phyloP scores from a whole-genome alignment of 306 rosid species.

The Inga oerstediana region DNA sequence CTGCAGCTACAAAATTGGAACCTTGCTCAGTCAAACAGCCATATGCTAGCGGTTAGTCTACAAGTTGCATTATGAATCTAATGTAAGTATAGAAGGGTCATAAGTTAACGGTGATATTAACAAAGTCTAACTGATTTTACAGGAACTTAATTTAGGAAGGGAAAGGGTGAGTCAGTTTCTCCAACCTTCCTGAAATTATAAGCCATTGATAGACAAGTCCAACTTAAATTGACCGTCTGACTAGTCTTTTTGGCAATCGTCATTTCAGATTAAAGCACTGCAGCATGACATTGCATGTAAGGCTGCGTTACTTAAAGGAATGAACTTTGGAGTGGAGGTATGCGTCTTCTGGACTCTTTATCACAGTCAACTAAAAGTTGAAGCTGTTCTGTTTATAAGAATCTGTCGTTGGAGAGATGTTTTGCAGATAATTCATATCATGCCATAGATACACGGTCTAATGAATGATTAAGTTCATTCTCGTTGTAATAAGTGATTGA shows the following conservation, averaged over 20 bases:
- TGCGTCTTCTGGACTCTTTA: background rate
- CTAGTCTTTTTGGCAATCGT: background rate
- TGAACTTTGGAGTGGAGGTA: conserved; percentile 43
- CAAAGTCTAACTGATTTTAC: conserved; percentile 21
- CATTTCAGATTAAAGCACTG: conserved; percentile 52
- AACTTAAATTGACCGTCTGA: background rate
- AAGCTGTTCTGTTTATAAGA: background rate
- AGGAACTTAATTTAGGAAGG: conserved; percentile 68
- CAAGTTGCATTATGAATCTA: background rate
- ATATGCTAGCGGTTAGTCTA: conserved; percentile 53
- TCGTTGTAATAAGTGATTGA: background rate
- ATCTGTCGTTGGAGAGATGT: background rate
- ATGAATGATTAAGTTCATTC: background rate
- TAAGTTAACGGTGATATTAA: background rate
- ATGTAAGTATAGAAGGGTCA: background rate
- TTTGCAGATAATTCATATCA: background rate
- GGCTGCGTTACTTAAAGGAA: conserved; percentile 57
- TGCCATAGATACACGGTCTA: background rate
- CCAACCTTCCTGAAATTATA: background rate
- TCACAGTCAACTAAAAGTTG: background rate
- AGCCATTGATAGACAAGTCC: background rate
- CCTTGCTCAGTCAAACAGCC: conserved; percentile 73
- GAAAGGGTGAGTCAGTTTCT: conserved; percentile 51
- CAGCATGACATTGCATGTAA: conserved; percentile 61
- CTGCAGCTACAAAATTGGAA: conserved; percentile 72